phyloP scores from a whole-genome alignment of 2,329 filamentous ascomycete genomes.

The Pleoardoris graminearum region DNA sequence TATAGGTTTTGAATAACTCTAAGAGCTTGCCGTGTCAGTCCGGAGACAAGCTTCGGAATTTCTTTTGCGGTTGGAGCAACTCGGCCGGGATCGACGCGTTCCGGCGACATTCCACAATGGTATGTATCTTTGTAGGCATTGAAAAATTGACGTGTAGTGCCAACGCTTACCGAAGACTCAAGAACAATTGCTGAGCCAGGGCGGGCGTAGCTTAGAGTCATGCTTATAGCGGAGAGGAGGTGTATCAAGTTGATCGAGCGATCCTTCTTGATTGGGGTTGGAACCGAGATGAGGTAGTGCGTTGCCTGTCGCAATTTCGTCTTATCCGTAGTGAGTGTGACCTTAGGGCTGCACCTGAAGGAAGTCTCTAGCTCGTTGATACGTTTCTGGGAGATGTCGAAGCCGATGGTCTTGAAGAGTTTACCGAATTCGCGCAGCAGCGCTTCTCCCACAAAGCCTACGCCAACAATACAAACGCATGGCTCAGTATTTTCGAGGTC shows the following conservation, averaged over 20 bases:
- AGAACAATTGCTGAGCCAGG: constrained; percentile 55
- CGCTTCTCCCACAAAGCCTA: constrained; percentile 6
- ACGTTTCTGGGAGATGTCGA: constrained; percentile 5
- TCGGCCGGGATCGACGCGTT: constrained; percentile 57
- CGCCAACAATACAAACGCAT: constrained; percentile 6
- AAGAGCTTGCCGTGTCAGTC: constrained; percentile 47
- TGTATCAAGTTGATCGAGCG: constrained; percentile 54
- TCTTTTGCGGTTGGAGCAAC: constrained; percentile 39
- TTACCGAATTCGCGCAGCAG: constrained; percentile 6
- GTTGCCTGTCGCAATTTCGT: constrained; percentile 19
- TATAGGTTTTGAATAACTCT: constrained; percentile 53
- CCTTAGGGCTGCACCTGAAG: background rate
- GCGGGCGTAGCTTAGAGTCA: constrained; percentile 48
- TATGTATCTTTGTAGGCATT: constrained; percentile 46
- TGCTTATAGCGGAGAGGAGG: constrained; percentile 50
- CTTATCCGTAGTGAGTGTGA: background rate
- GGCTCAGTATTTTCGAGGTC: background rate
- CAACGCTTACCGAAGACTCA: constrained; percentile 59
- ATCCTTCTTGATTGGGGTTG: constrained; percentile 54
- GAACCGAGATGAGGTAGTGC: constrained; percentile 59
- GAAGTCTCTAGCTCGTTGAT: background rate
- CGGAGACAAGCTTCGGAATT: constrained; percentile 60
- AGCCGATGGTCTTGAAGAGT: constrained; percentile 3
- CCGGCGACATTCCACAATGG: constrained; percentile 43
- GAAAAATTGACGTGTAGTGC: constrained; percentile 57